Evolutionary conservation across 2,329 filamentous ascomycete species (phyloP), one percentile per base, ranked within the genome.

Genomic region (Teratosphaeriaceae sp.): DNA sequence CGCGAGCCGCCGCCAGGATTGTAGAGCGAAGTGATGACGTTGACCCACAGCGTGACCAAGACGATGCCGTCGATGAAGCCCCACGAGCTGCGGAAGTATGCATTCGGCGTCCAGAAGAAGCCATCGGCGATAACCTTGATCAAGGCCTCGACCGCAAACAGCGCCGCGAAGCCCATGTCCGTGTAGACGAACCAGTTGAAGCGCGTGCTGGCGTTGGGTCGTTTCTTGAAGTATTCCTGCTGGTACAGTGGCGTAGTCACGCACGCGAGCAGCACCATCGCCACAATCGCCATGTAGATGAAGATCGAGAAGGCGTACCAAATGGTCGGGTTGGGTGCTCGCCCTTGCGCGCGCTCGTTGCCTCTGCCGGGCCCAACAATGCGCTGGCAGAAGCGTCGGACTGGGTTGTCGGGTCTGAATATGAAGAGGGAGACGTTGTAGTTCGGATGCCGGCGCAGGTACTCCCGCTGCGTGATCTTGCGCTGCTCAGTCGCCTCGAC

Each of bases 71-170:
- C 92, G 51, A 98, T 96, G 48, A 95, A 82, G 5, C 92, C 94
- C 92, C 92, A 98, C 0, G 89, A 90, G 59, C 90, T 90, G 56
- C 92, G 82, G 62, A 96, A 88, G 61, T 95, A 98, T 2, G 94
- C 94, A 65, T 98, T 96, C 0, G 92, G 92, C 0, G 92, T 96
- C 79, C 87, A 97, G 62, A 96, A 85, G 56, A 95, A 85, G 6
- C 92, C 92, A 67, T 98, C 92, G 0, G 92, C 92, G 55, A 98
- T 80, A 43, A 94, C 82, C 64, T 98, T 98, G 68, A 98, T 89
- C 5, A 81, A 58, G 1, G 89, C 88, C 65, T 98, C 92, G 5
- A 86, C 60, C 0, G 84, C 85, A 67, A 98, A 98, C 12, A 98
- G 66, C 1, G 84, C 65, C 2, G 90, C 88, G 61, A 98, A 98